Percentiles rank a stretch among this genome's conserved stretches.
Conservation (phyloP, 495 filamentous ascomycete genomes). For the Parachaetomium inaequale region DNA sequence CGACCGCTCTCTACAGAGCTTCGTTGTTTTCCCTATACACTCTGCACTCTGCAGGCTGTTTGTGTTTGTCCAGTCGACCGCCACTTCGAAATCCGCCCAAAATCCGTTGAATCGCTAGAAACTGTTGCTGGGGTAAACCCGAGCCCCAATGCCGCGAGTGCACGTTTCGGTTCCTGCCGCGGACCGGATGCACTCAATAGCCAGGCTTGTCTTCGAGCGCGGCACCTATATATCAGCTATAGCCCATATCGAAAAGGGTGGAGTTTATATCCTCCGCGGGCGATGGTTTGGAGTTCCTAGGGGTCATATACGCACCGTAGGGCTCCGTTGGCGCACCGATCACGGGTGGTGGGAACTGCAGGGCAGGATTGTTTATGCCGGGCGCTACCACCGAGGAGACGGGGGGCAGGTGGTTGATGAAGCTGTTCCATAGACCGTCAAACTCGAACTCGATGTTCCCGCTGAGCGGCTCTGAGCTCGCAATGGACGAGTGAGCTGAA, state of each 20-base stretch:
- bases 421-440: constrained; percentile 52
- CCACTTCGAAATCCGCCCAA: background rate
- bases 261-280: background rate
- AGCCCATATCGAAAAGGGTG: constrained; percentile 13
- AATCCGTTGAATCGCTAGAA: background rate
- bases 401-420: constrained; percentile 33
- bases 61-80: background rate
- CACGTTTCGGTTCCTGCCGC: background rate
- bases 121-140: background rate
- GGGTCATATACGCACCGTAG: constrained; percentile 20
- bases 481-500: constrained; percentile 20
- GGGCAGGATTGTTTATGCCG: constrained; percentile 5
- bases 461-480: constrained; percentile 22
- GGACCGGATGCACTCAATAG: background rate
- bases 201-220: constrained; percentile 5
- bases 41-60: background rate
- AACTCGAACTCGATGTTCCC: constrained; percentile 53
- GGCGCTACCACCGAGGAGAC: constrained; percentile 19
- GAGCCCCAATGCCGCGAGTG: background rate
- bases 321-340: constrained; percentile 20
- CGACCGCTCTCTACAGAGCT: background rate
- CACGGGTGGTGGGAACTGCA: constrained; percentile 26
- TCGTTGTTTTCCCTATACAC: background rate
- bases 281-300: background rate
- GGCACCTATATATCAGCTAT: background rate